Conservation (phyloP, 768 basidiomycete species). For the Boletus pseudopeckii region DNA sequence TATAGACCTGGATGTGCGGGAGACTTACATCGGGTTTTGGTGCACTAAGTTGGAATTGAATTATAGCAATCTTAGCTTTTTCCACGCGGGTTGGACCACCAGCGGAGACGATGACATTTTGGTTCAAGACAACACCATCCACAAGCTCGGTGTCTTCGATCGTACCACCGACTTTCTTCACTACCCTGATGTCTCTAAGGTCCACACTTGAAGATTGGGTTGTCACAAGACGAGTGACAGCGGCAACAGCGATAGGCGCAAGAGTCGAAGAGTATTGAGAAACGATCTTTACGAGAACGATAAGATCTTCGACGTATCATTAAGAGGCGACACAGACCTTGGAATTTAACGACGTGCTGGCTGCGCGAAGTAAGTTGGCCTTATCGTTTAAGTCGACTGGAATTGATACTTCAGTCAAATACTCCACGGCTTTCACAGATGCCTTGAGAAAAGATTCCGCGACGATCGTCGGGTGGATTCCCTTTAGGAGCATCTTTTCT, state of each 20-base stretch:
- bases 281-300: constrained; percentile 65
- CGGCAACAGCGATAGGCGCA: constrained; percentile 97
- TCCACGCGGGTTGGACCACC: constrained; percentile 95
- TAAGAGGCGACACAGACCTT: constrained; percentile 53
- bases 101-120: constrained; percentile 85
- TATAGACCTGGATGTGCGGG: background rate
- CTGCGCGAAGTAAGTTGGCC: constrained; percentile 81
- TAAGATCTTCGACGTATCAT: constrained; percentile 5
- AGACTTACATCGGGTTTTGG: constrained; percentile 92
- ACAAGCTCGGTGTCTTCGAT: constrained; percentile 98
- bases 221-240: constrained; percentile 88
- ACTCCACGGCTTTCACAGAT: constrained; percentile 90
- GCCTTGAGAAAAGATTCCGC: constrained; percentile 95
- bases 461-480: constrained; percentile 96
- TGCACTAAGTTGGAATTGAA: constrained; percentile 96
- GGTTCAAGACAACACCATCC: constrained; percentile 96
- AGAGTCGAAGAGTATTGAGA: constrained; percentile 98
- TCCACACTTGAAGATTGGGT: constrained; percentile 93
- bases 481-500: constrained; percentile 94
- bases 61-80: constrained; percentile 97
- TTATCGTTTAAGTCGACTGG: constrained; percentile 90
- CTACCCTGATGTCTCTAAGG: constrained; percentile 90
- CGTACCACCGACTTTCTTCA: constrained; percentile 98
- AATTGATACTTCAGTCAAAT: constrained; percentile 85
- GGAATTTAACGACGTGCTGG: constrained; percentile 93